These are phyloP conservation scores for Drechmeria coniospora DNA, from an alignment of 2,329 filamentous ascomycete genomes.

Conservation along the genomic window DNA sequence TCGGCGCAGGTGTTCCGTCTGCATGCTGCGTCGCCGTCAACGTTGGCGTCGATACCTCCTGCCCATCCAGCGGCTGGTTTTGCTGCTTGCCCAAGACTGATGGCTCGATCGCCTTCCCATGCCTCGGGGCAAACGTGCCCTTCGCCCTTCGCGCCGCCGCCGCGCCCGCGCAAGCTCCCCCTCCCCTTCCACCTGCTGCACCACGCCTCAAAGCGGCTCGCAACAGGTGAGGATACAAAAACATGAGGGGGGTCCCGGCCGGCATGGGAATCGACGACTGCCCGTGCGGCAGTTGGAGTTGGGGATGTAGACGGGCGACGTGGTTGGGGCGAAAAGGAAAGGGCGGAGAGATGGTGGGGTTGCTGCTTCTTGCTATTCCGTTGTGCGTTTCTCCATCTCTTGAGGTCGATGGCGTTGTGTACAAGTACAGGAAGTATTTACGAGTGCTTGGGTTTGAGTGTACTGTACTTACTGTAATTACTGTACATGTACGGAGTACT, in stretches of 20 bases:
- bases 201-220: constrained; percentile 23
- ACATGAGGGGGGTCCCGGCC: constrained; percentile 42
- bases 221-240: constrained; percentile 54
- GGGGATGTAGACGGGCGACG: neutral
- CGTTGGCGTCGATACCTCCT: constrained; percentile 3
- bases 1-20: neutral
- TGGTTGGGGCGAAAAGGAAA: no score
- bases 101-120: constrained; percentile 47
- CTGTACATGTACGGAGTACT: no score
- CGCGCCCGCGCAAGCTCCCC: constrained; percentile 24
- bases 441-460: no score
- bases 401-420: no score
- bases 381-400: no score
- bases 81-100: constrained; percentile 13
- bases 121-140: constrained; percentile 35
- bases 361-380: no score
- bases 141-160: constrained; percentile 22
- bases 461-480: no score
- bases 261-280: no score
- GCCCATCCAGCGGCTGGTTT: constrained; percentile 5
- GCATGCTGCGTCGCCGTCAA: neutral
- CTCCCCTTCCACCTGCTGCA: constrained; percentile 1
- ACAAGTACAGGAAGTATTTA: no score
- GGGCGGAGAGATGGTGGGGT: no score
- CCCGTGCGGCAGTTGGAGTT: no score